Conservation (phyloP, 352 stramenopile genomes). For the Globisporangium alternatum region DNA sequence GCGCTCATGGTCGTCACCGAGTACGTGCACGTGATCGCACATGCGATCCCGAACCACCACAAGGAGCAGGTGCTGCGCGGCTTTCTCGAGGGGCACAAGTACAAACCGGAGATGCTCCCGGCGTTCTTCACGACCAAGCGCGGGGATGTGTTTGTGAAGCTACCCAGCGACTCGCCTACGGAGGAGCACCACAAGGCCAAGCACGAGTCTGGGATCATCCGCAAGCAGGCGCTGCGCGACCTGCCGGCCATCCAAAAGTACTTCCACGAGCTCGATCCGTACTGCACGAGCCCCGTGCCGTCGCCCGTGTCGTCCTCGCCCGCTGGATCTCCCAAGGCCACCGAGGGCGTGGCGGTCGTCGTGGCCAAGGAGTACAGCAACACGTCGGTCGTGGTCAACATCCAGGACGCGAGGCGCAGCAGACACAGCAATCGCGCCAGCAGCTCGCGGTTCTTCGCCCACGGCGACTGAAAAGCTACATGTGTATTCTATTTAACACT, state of each 20-base stretch:
- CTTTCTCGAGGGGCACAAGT: conserved; percentile 12
- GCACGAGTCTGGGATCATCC: conserved; percentile 5
- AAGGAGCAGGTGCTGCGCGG: conserved; percentile 16
- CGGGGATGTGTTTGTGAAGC: conserved; percentile 17
- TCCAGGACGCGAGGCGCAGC: conserved; percentile 13
- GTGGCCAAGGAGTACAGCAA: conserved; percentile 5
- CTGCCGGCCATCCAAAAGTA: conserved; percentile 14
- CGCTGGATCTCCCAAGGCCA: not conserved
- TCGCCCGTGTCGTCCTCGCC: conserved; percentile 3
- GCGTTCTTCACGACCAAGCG: conserved; percentile 10
- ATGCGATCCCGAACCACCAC: conserved; percentile 14
- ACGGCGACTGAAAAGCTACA: not conserved
- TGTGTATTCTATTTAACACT: no score
- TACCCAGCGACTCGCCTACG: conserved; percentile 17
- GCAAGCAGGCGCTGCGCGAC: conserved; percentile 7
- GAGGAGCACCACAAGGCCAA: conserved; percentile 5
- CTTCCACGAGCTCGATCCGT: conserved; percentile 10
- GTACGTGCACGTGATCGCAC: conserved; percentile 10
- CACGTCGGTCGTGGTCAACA: conserved; percentile 12
- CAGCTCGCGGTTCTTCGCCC: not conserved
- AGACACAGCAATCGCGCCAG: not conserved
- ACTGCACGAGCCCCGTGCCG: not conserved
- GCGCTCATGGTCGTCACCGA: conserved; percentile 5
- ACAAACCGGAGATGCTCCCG: conserved; percentile 5
- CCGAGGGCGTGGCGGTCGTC: not conserved